phyloP scores from a whole-genome alignment of 225 moss, liverwort and hornwort species.

The Thuidium tamariscinum region DNA sequence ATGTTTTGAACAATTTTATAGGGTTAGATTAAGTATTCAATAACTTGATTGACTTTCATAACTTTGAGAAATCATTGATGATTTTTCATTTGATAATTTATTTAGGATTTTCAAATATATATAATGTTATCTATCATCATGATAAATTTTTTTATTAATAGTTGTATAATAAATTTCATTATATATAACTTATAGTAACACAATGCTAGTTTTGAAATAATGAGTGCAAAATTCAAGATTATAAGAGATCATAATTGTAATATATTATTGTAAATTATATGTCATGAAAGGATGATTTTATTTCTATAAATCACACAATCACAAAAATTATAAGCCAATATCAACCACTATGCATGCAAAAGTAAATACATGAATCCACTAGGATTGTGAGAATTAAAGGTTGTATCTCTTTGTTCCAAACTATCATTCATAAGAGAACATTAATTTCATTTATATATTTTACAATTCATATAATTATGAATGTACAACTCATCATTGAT shows the following conservation, averaged over 20 bases:
- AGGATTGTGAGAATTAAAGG: neutral
- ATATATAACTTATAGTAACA: neutral
- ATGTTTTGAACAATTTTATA: fast-evolving
- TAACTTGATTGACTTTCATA: neutral
- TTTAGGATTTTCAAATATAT: neutral
- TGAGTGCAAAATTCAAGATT: neutral
- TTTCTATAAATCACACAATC: neutral
- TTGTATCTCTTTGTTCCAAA: neutral
- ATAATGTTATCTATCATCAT: neutral
- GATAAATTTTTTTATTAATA: neutral
- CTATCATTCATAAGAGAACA: neutral
- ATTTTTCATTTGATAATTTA: neutral
- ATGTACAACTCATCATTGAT: fast-evolving
- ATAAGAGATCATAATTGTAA: neutral
- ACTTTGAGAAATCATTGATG: neutral
- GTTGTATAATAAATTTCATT: neutral
- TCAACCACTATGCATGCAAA: neutral
- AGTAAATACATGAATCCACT: too few species aligned
- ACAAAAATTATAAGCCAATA: neutral
- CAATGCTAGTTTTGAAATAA: neutral
- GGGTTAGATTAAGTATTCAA: neutral
- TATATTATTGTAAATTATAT: neutral
- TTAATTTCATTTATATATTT: neutral
- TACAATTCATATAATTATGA: neutral
- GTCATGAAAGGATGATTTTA: neutral